These are phyloP conservation scores for Geoglossum glabrum DNA, from an alignment of 495 filamentous ascomycete genomes.

Conservation along the genomic window DNA sequence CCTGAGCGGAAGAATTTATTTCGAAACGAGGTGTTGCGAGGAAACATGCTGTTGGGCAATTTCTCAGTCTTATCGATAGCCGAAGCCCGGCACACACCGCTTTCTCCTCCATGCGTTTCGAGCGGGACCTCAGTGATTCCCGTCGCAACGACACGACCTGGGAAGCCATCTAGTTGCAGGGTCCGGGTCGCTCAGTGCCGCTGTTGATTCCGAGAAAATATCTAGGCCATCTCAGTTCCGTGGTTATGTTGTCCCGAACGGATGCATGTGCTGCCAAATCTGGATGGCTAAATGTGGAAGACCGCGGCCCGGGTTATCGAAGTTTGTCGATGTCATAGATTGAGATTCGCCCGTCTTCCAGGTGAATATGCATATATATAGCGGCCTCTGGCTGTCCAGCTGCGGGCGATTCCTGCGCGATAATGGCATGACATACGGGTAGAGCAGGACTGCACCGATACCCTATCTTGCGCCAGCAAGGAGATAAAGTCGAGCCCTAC, in stretches of 20 bases:
- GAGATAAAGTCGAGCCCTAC: neutral
- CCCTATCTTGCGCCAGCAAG: neutral
- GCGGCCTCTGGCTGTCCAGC: neutral
- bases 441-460: neutral
- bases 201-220: slow-evolving; percentile 2
- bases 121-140: neutral
- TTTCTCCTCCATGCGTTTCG: neutral
- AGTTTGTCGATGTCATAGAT: neutral
- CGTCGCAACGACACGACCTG: neutral
- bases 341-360: neutral
- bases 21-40: neutral
- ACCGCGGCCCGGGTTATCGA: neutral
- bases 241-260: neutral
- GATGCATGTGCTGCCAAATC: neutral
- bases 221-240: neutral
- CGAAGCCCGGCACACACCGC: neutral
- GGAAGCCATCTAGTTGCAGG: neutral
- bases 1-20: neutral
- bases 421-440: neutral
- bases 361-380: neutral
- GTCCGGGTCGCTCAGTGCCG: neutral
- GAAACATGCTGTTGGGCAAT: neutral
- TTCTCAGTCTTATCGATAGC: neutral
- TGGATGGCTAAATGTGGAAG: too few relatives aligned
- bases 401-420: neutral